Percentiles rank a stretch among this genome's conserved stretches.
Evolutionary conservation across 768 basidiomycete genomes (phyloP).

Genomic region (Strobilomyces dryophilus): DNA sequence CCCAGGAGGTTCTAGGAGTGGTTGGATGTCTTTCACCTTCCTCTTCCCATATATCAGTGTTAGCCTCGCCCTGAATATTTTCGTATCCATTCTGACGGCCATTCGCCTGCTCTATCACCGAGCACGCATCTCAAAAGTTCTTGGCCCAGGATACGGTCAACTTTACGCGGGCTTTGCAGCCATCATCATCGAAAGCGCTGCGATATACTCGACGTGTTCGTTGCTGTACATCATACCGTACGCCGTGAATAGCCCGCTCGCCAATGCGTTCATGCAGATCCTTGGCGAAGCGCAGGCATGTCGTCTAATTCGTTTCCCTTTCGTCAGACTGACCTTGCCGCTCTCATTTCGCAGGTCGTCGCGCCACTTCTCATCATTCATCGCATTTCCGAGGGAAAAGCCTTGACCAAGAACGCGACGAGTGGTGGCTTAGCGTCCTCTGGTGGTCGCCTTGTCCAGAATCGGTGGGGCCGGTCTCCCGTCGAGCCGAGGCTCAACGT

Average conservation of each 20-base stretch:
- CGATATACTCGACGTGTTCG: slow-evolving; percentile 30
- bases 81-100: slow-evolving; percentile 30
- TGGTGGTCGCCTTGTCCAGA: neutral
- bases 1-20: slow-evolving; percentile 14
- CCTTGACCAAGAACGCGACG: slow-evolving; percentile 31
- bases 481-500: slow-evolving; percentile 5
- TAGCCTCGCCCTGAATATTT: slow-evolving; percentile 30
- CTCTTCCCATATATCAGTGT: slow-evolving; percentile 32
- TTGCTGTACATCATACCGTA: slow-evolving; percentile 31
- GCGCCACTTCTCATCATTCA: slow-evolving; percentile 47
- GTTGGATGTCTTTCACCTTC: slow-evolving; percentile 31
- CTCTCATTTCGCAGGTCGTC: slow-evolving; percentile 32
- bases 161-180: slow-evolving; percentile 30
- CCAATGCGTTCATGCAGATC: slow-evolving; percentile 28
- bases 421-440: slow-evolving; percentile 3
- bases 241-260: slow-evolving; percentile 17
- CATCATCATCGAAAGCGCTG: slow-evolving; percentile 33
- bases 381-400: slow-evolving; percentile 42
- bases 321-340: neutral
- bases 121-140: slow-evolving; percentile 18
- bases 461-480: slow-evolving; percentile 2
- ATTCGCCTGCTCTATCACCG: slow-evolving; percentile 29
- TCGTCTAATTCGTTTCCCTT: neutral
- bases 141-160: slow-evolving; percentile 25
- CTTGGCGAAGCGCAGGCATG: slow-evolving; percentile 29